Evolutionary conservation across 495 filamentous ascomycete genomes (phyloP).

Genomic region (Lophiotrema nucula): DNA sequence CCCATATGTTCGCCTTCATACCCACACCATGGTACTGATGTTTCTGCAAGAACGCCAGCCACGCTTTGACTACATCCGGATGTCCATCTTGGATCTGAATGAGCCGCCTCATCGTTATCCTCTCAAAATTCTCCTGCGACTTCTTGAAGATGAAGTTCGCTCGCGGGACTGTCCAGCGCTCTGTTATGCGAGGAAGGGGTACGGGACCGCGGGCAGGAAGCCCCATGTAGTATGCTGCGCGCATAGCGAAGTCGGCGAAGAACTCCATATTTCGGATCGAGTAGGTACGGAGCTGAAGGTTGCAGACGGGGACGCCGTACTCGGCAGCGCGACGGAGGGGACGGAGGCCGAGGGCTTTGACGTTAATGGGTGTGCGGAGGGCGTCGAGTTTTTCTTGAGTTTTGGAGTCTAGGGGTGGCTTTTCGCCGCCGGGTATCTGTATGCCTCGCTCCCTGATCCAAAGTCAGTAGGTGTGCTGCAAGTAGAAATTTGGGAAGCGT

Average conservation of each 20-base stretch:
- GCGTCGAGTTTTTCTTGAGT: slow-evolving; percentile 34
- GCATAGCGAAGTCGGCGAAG: slow-evolving; percentile 90
- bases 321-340: slow-evolving; percentile 73
- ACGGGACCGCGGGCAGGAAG: slow-evolving; percentile 84
- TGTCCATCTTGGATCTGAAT: slow-evolving; percentile 94
- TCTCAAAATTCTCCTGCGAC: slow-evolving; percentile 94
- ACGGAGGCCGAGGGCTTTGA: slow-evolving; percentile 81
- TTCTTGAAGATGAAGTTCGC: slow-evolving; percentile 94
- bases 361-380: slow-evolving; percentile 64
- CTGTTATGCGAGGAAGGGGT: slow-evolving; percentile 79
- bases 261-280: slow-evolving; percentile 87
- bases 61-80: slow-evolving; percentile 80
- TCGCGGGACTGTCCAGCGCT: slow-evolving; percentile 92
- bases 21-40: slow-evolving; percentile 91
- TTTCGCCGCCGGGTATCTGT: slow-evolving; percentile 14
- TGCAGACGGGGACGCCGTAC: slow-evolving; percentile 78
- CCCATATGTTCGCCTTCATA: slow-evolving; percentile 98
- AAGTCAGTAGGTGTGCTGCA: no score
- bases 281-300: slow-evolving; percentile 92
- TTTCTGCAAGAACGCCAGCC: slow-evolving; percentile 88
- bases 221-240: slow-evolving; percentile 89
- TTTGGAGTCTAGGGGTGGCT: slow-evolving; percentile 9
- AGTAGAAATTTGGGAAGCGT: not conserved
- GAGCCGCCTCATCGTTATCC: slow-evolving; percentile 78
- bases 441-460: slow-evolving; percentile 26